Conservation (phyloP, 2,329 filamentous ascomycete genomes). For the Malbranchea zuffiana region DNA sequence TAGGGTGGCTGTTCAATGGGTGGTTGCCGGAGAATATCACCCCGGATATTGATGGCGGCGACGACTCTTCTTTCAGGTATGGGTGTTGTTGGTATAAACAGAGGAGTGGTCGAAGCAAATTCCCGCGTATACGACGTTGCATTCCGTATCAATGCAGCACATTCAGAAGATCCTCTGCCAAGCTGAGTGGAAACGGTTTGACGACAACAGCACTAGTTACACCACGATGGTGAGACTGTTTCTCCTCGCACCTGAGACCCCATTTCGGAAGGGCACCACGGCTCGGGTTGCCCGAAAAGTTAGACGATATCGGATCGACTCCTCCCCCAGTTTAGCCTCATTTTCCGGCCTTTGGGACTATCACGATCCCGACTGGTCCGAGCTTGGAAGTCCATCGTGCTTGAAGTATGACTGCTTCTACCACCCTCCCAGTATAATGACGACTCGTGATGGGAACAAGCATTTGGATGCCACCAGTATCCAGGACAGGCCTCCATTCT, state of each 20-base stretch:
- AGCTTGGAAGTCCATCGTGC: no score
- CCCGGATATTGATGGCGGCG: conserved; percentile 1
- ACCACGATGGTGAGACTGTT: not conserved
- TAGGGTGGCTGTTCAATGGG: conserved; percentile 11
- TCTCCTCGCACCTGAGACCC: conserved; percentile 5
- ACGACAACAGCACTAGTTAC: conserved; percentile 1
- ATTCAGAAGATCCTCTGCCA: conserved; percentile 7
- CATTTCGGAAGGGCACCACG: conserved; percentile 7
- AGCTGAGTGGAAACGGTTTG: conserved; percentile 5
- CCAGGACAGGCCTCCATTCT: no score
- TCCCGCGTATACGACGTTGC: conserved; percentile 9
- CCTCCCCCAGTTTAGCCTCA: conserved; percentile 1
- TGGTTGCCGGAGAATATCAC: conserved; percentile 12
- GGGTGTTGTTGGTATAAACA: conserved; percentile 14
- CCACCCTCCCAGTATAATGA: no score
- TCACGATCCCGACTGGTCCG: conserved; percentile 11
- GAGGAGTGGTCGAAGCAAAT: conserved; percentile 5
- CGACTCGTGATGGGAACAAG: no score
- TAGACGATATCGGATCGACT: conserved; percentile 3
- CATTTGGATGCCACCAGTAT: no score
- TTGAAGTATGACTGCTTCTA: no score
- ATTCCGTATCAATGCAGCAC: conserved; percentile 11
- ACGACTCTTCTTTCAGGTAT: conserved; percentile 8
- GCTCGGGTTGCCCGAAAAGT: conserved; percentile 9
- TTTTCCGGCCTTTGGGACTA: conserved; percentile 7